Base-by-base conservation (phyloP, 2,329 filamentous ascomycete species). In the Myriosclerotinia duriaeana region DNA sequence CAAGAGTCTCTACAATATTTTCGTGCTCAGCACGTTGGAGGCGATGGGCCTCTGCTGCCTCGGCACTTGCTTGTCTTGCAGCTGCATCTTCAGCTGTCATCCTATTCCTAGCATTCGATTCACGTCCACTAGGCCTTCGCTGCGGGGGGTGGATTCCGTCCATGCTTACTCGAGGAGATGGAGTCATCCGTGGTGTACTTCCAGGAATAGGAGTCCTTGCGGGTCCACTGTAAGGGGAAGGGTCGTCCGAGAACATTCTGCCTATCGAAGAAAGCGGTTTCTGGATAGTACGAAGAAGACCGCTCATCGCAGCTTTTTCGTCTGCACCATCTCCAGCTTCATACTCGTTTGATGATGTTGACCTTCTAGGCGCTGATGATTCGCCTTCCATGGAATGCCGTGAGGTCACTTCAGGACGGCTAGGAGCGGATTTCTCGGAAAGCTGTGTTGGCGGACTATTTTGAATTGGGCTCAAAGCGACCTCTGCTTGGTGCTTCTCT, bases 1-100 rank as follows among this genome's bases (percentile, higher is more conserved):
- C 89, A 66, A 99, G 80, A 46, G 95, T 98, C 79, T 98, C 95
- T 3, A 98, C 94, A 9, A 99, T 88, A 73, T 93, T 94, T 64
- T 87, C 83, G 78, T 98, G 93, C 81, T 99, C 95, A 65, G 89
- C 89, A 46, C 88, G 84, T 72, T 95, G 88, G 68, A 98, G 87
- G 20, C 90, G 84, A 71, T 93, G 87, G 9, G 94, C 94, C 77
- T 99, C 91, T 12, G 94, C 94, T 8, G 86, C 87, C 78, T 98
- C 94, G 0, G 91, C 93, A 72, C 91, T 96, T 1, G 94, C 94
- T 78, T 98, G 94, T 61, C 92, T 84, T 3, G 93, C 93, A 0
- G 93, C 93, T 36, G 92, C 90, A 76, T 97, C 93, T 77, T 97
- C 91, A 0, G 91, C 92, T 60, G 87, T 89, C 22, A 92, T 76